phyloP scores from a whole-genome alignment of 148 eudicot species.

The Rhododendron kiyosumense region DNA sequence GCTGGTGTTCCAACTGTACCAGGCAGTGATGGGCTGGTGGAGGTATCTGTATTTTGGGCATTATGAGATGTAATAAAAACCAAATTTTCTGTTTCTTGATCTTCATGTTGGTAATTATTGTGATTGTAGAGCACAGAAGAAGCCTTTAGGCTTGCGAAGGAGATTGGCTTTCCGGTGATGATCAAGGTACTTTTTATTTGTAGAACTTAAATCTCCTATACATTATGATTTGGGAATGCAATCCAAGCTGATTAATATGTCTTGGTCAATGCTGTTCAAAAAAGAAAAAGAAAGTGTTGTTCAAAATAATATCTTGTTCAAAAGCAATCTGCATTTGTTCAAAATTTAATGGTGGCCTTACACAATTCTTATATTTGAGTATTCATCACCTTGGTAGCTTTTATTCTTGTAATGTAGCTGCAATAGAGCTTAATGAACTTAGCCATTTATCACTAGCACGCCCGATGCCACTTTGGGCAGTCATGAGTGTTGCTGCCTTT shows the following conservation, averaged over 20 bases:
- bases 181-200: slow-evolving; percentile 60
- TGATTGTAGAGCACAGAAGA: slow-evolving; percentile 79
- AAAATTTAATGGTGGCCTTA: not conserved
- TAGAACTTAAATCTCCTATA: not conserved
- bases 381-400: not conserved
- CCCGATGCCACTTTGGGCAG: not conserved
- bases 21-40: slow-evolving; percentile 89
- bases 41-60: slow-evolving; percentile 40
- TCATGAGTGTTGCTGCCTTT: not conserved
- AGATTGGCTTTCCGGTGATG: slow-evolving; percentile 94
- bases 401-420: not conserved
- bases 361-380: not conserved
- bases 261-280: not conserved
- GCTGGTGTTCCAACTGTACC: slow-evolving; percentile 99
- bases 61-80: not conserved
- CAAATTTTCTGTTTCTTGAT: not conserved
- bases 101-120: not conserved
- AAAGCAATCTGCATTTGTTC: not conserved
- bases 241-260: not conserved
- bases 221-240: not conserved
- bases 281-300: too few relatives aligned
- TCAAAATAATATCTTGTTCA: not conserved
- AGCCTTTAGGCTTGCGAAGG: slow-evolving; percentile 72
- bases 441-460: not conserved
- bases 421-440: not conserved